These are phyloP conservation scores for Trichoderma asperelloides DNA, from an alignment of 495 filamentous ascomycete species.

Conservation along the genomic window DNA sequence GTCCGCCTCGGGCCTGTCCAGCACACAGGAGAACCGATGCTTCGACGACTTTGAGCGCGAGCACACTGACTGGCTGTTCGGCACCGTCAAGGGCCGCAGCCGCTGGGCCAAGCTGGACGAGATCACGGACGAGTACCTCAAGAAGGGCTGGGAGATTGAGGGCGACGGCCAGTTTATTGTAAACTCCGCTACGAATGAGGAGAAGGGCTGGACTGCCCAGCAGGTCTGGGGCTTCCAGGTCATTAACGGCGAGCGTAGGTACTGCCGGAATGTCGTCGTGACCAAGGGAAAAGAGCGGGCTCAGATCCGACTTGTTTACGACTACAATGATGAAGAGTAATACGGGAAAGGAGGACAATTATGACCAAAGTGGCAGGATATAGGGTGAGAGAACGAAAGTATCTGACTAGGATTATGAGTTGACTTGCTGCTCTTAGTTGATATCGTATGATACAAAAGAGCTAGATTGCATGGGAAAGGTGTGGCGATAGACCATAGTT, in stretches of 20 bases:
- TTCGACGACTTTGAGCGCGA: conserved; percentile 62
- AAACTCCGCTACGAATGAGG: conserved; percentile 45
- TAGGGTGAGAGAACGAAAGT: background rate
- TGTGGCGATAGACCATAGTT: background rate
- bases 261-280: conserved; percentile 58
- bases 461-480: background rate
- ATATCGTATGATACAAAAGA: background rate
- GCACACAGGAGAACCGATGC: conserved; percentile 60
- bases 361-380: background rate
- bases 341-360: background rate
- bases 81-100: conserved; percentile 53
- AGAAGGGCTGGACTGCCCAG: conserved; percentile 48
- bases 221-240: conserved; percentile 49
- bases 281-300: conserved; percentile 54
- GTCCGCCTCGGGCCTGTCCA: conserved; percentile 61
- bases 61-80: conserved; percentile 78
- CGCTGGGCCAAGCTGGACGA: conserved; percentile 37
- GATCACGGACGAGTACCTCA: conserved; percentile 36
- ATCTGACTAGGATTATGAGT: background rate
- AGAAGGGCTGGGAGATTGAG: conserved; percentile 39
- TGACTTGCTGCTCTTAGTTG: background rate
- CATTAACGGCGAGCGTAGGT: conserved; percentile 49
- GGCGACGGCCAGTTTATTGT: conserved; percentile 45
- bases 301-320: conserved; percentile 65
- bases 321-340: conserved; percentile 31